A percentile compares a stretch with the other conserved stretches of the same genome.
These are phyloP conservation scores for Mycena haematopus DNA, from an alignment of 768 basidiomycete genomes.

Conservation along the genomic window DNA sequence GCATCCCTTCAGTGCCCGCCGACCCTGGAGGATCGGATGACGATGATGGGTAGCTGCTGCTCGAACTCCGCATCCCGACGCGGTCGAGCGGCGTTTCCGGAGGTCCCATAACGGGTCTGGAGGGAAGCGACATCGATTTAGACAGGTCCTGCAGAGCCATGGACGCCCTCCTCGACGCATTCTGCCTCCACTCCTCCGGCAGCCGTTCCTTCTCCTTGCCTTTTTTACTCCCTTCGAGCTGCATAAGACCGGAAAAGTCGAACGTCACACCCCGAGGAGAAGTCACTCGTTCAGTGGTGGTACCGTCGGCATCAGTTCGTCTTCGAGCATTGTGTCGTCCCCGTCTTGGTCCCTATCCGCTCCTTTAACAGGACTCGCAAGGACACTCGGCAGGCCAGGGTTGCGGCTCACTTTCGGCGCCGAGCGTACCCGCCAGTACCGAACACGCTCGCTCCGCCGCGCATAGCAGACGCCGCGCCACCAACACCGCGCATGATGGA, in stretches of 20 bases:
- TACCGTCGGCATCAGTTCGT: slow-evolving; percentile 35
- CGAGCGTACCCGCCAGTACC: slow-evolving; percentile 32
- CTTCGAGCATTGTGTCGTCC: slow-evolving; percentile 28
- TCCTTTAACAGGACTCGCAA: slow-evolving; percentile 54
- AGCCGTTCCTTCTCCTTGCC: slow-evolving; percentile 42
- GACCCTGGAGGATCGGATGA: slow-evolving; percentile 30
- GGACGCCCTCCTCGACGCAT: slow-evolving; percentile 61
- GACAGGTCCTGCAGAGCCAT: slow-evolving; percentile 66
- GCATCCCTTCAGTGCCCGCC: slow-evolving; percentile 26
- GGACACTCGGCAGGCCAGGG: slow-evolving; percentile 50
- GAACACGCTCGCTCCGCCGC: slow-evolving; percentile 22
- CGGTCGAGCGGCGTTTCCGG: slow-evolving; percentile 54
- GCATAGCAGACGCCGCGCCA: slow-evolving; percentile 23
- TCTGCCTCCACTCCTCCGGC: slow-evolving; percentile 37
- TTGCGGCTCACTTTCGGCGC: slow-evolving; percentile 42
- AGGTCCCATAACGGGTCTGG: slow-evolving; percentile 51
- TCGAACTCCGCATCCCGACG: slow-evolving; percentile 49
- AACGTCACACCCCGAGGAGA: slow-evolving; percentile 29
- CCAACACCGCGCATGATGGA: slow-evolving; percentile 28
- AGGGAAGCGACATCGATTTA: slow-evolving; percentile 59
- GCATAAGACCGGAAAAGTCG: slow-evolving; percentile 14
- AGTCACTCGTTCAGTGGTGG: slow-evolving; percentile 30
- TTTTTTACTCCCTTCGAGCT: slow-evolving; percentile 34
- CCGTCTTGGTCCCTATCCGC: slow-evolving; percentile 11
- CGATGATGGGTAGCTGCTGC: slow-evolving; percentile 43